A percentile compares a stretch with the other conserved stretches of the same genome.
Conservation (phyloP, 2,329 filamentous ascomycete genomes). For the Dothideomycetes sp. region DNA sequence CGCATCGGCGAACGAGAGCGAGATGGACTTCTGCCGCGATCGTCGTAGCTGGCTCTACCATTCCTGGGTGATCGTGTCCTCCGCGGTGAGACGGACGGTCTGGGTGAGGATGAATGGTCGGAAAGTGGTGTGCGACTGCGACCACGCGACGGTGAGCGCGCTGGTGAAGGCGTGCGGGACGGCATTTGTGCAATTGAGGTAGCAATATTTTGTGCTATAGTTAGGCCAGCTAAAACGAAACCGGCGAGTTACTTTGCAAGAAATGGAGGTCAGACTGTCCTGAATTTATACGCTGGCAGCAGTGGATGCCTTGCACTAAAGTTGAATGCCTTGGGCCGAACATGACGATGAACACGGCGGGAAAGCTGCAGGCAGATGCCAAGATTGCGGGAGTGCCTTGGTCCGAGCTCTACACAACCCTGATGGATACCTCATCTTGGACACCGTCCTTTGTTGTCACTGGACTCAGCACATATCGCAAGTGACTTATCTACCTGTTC, state of each 20-base stretch:
- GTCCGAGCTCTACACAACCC: slow-evolving; percentile 2
- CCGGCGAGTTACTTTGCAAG: too few species aligned
- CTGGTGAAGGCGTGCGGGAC: slow-evolving; percentile 4
- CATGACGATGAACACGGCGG: neutral
- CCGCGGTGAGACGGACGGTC: slow-evolving; percentile 6
- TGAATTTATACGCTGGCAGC: too few species aligned
- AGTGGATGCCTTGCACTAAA: too few species aligned
- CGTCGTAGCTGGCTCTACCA: neutral
- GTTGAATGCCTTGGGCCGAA: neutral
- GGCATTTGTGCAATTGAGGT: neutral
- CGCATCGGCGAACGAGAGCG: slow-evolving; percentile 2
- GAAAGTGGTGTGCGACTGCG: slow-evolving; percentile 2
- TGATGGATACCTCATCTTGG: neutral
- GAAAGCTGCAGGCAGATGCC: slow-evolving; percentile 1
- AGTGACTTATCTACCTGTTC: too few species aligned
- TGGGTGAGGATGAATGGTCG: slow-evolving; percentile 1
- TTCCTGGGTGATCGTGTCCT: slow-evolving; percentile 1
- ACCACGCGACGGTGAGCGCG: neutral
- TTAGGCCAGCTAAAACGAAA: too few species aligned
- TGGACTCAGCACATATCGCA: too few species aligned
- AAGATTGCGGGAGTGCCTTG: neutral
- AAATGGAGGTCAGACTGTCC: too few species aligned
- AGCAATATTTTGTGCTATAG: too few species aligned
- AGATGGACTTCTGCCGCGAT: slow-evolving; percentile 3
- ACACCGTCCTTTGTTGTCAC: neutral